phyloP scores from a whole-genome alignment of 1,139 yeast genomes.

The Meyerozyma athensensis region DNA sequence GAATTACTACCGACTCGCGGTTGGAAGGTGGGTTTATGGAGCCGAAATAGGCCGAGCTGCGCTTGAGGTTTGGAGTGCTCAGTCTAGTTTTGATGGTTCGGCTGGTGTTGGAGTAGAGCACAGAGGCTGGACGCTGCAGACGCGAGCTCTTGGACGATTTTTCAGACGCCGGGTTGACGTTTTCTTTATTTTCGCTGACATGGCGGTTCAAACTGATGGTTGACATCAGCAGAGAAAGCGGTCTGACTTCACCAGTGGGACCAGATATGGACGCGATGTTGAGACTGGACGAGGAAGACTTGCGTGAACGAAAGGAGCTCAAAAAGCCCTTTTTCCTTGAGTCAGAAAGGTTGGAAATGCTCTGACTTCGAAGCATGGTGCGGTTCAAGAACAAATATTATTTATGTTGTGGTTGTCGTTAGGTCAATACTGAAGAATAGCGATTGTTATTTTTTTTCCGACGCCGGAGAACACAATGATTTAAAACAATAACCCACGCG shows the following conservation, averaged over 20 bases:
- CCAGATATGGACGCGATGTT: slow-evolving; percentile 4
- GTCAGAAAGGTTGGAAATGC: slow-evolving; percentile 24
- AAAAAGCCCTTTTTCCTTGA: slow-evolving; percentile 20
- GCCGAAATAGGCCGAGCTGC: slow-evolving; percentile 5
- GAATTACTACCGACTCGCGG: neutral
- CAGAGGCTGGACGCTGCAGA: slow-evolving; percentile 5
- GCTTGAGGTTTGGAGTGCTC: slow-evolving; percentile 20
- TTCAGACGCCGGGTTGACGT: slow-evolving; percentile 8
- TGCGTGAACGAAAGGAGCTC: slow-evolving; percentile 18
- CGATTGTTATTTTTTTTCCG: neutral
- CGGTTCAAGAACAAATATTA: too few species aligned
- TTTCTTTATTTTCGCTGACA: slow-evolving; percentile 7
- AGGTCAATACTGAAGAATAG: neutral
- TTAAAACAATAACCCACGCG: neutral
- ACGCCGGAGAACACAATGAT: too few species aligned
- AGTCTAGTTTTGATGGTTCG: slow-evolving; percentile 19
- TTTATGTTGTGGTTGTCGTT: neutral
- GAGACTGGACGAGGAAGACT: slow-evolving; percentile 11
- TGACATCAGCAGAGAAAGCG: slow-evolving; percentile 15
- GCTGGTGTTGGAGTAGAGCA: slow-evolving; percentile 4
- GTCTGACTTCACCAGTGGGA: slow-evolving; percentile 9
- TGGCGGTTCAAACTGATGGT: slow-evolving; percentile 13
- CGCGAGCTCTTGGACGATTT: slow-evolving; percentile 7
- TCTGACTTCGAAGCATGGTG: slow-evolving; percentile 29
- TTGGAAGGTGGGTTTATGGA: slow-evolving; percentile 2